Evolutionary conservation across 305 asterid genomes (phyloP).

Genomic region (Stenogyne calaminthoides): DNA sequence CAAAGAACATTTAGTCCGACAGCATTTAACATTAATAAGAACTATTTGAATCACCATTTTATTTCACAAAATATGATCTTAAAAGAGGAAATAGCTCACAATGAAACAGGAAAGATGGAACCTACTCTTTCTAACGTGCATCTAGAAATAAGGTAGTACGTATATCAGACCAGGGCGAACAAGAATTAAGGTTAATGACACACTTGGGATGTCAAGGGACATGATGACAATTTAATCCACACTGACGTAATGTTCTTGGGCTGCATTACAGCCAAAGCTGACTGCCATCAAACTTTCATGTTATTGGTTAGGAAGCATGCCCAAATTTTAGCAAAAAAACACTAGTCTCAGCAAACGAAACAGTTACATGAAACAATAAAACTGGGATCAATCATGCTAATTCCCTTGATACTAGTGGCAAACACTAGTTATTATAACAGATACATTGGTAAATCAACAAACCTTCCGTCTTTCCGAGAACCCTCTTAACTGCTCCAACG

Average conservation of each 20-base stretch:
- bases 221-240: background rate
- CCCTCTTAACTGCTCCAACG: constrained; percentile 84
- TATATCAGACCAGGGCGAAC: background rate
- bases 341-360: background rate
- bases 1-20: background rate
- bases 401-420: background rate
- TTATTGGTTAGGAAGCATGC: background rate
- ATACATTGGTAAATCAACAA: constrained; percentile 23
- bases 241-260: background rate
- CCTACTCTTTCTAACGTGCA: background rate
- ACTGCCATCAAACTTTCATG: background rate
- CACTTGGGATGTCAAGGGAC: background rate
- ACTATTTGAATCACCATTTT: background rate
- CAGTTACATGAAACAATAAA: background rate
- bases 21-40: background rate
- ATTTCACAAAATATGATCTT: background rate
- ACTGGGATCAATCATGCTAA: background rate
- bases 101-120: background rate
- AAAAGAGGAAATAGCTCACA: background rate
- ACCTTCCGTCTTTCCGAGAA: constrained; percentile 83
- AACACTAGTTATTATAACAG: background rate
- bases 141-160: background rate
- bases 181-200: background rate
- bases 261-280: background rate
- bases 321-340: background rate